Conservation (phyloP, 305 asterid species). For the Andrographis paniculata region DNA sequence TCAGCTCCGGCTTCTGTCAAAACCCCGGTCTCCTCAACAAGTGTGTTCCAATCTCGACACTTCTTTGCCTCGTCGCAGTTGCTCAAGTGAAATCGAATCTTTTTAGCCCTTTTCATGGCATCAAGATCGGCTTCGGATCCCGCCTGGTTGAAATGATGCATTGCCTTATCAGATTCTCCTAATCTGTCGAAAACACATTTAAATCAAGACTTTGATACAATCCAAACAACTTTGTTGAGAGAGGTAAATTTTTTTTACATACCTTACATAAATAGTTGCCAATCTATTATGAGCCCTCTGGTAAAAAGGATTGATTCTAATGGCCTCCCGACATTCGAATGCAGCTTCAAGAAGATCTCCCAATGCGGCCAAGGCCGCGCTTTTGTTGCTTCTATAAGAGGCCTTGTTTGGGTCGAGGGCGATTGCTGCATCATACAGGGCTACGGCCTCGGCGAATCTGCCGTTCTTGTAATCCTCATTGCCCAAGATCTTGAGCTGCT, state of each 20-base stretch:
- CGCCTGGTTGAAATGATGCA: constrained; percentile 68
- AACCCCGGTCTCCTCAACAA: constrained; percentile 44
- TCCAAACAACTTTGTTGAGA: no score
- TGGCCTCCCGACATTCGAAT: constrained; percentile 84
- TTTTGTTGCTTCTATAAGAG: constrained; percentile 85
- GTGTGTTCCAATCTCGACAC: constrained; percentile 51
- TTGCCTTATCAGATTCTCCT: constrained; percentile 81
- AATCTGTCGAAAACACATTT: constrained; percentile 37
- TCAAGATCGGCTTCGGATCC: constrained; percentile 90
- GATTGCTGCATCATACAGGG: constrained; percentile 86
- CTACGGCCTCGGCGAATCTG: constrained; percentile 79
- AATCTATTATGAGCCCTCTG: constrained; percentile 91
- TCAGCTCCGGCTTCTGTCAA: constrained; percentile 75
- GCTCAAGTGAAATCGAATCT: constrained; percentile 45
- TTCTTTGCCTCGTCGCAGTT: constrained; percentile 72
- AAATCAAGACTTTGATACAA: no score
- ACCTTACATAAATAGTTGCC: constrained; percentile 80
- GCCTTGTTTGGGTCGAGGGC: constrained; percentile 89
- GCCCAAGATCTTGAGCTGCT: constrained; percentile 71
- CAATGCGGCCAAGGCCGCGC: constrained; percentile 86
- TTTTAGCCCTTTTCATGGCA: constrained; percentile 43
- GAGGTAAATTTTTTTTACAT: no score
- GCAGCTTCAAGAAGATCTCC: constrained; percentile 89
- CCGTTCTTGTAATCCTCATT: constrained; percentile 94
- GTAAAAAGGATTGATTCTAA: constrained; percentile 69